phyloP scores from a whole-genome alignment of 305 asterid species.

The Nicotiana rustica region DNA sequence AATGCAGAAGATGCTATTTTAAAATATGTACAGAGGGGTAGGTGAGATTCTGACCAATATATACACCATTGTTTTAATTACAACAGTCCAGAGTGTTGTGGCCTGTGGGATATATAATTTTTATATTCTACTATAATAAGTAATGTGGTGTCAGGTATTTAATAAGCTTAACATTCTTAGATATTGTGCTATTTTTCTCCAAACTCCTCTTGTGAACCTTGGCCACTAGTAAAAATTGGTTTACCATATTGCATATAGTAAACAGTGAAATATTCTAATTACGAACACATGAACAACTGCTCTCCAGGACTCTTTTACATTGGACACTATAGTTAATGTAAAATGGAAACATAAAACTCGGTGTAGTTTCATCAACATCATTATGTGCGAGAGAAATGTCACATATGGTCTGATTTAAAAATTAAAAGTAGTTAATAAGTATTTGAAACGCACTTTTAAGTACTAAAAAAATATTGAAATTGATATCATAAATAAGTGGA shows the following conservation, averaged over 20 bases:
- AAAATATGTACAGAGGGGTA: slow-evolving; percentile 18
- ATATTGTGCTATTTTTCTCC: background rate
- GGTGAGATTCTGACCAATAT: slow-evolving; percentile 17
- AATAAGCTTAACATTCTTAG: background rate
- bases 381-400: background rate
- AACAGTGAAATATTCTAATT: background rate
- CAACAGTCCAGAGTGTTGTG: background rate
- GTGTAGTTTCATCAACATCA: background rate
- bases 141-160: background rate
- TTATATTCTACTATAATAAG: background rate
- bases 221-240: background rate
- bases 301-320: background rate
- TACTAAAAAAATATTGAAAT: too few species aligned
- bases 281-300: background rate
- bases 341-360: background rate
- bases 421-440: too few species aligned
- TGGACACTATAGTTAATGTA: background rate
- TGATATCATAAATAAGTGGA: too few species aligned
- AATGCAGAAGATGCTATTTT: slow-evolving; percentile 32
- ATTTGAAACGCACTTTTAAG: too few species aligned
- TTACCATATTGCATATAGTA: background rate
- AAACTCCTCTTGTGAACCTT: background rate
- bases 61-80: slow-evolving; percentile 17
- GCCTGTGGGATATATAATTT: background rate
- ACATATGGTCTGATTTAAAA: too few species aligned